A percentile compares a stretch with the other conserved stretches of the same genome.
Evolutionary conservation across 164 flowering plant genomes (phyloP).

Genomic region (Paratinospora sagittata): DNA sequence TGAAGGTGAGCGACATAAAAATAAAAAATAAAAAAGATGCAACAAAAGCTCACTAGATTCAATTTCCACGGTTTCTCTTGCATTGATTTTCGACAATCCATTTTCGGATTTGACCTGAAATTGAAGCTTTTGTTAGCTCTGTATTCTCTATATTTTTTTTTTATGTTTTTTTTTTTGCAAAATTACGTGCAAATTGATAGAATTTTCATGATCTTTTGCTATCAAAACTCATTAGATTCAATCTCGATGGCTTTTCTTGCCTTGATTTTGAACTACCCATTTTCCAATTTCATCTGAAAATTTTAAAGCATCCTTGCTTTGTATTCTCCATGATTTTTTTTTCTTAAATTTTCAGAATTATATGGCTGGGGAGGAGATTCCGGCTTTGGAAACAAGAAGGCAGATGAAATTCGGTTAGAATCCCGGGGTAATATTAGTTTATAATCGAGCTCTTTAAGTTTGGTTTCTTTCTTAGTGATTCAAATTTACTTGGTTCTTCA

Average conservation of each 20-base stretch:
- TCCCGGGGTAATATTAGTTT: constrained; percentile 31
- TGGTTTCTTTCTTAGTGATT: not conserved
- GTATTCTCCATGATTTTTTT: not conserved
- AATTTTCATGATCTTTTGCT: no score
- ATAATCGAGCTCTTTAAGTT: not conserved
- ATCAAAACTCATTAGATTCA: no score
- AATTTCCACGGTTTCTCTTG: no score
- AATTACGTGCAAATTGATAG: no score
- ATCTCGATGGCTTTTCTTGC: not conserved
- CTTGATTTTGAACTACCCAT: not conserved
- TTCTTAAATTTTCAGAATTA: constrained; percentile 29
- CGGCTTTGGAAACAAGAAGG: constrained; percentile 23
- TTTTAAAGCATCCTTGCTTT: not conserved
- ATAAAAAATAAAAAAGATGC: no score
- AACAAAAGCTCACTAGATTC: no score
- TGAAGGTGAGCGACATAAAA: constrained; percentile 29
- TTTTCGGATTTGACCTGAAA: no score
- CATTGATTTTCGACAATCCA: no score
- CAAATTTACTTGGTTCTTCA: not conserved
- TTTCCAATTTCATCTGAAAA: not conserved
- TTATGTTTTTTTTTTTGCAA: no score
- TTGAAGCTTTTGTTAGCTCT: no score
- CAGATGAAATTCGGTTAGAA: constrained; percentile 29
- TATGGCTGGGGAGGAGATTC: constrained; percentile 30
- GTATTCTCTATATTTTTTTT: no score